Evolutionary conservation across 75 land plant genomes (phyloP), one percentile per base, ranked within the genome.

Genomic region (Pseudotsuga menziesii): DNA sequence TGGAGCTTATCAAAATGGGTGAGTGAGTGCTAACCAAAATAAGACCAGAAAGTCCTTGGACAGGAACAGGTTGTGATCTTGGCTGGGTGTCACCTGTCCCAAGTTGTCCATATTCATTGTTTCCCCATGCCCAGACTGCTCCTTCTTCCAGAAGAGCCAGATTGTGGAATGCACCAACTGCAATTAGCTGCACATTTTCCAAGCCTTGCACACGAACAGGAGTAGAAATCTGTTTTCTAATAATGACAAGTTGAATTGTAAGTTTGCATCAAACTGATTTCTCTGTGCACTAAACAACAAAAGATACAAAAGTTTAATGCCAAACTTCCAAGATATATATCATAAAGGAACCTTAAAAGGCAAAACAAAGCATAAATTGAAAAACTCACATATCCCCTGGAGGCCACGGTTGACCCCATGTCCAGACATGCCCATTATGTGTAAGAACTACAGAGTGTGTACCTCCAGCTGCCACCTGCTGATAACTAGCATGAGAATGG

Each of bases 331-430:
- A 17, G 15, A 57, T 35, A 58, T 17, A 73, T 15, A 23, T 17
- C 70, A 19, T 4, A 69, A 29, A 66, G 17, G 4, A 19, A 79
- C 19, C 74, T 67, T 20, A 11, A 15, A 29, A 29, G 32, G 32
- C 32, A 29, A 29, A 35, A 25, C 16, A 39, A 41, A 26, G 27
- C 9, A 29, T 17, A 54, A 17, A 12, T 67, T 23, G 27, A 75
- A 41, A 52, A 78, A 60, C 79, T 73, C 86, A 95, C 98, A 95
- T 95, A 69, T 95, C 98, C 54, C 98, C 98, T 57, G 98, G 98
- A 73, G 98, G 98, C 98, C 98, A 95, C 41, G 98, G 98, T 71
- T 95, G 98, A 56, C 98, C 98, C 98, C 98, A 95, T 20, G 96
- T 93, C 98, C 98, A 95, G 29, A 95, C 96, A 78, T 91, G 90